Conservation (phyloP, 169 alveolate species). For the Neospora caninum region DNA sequence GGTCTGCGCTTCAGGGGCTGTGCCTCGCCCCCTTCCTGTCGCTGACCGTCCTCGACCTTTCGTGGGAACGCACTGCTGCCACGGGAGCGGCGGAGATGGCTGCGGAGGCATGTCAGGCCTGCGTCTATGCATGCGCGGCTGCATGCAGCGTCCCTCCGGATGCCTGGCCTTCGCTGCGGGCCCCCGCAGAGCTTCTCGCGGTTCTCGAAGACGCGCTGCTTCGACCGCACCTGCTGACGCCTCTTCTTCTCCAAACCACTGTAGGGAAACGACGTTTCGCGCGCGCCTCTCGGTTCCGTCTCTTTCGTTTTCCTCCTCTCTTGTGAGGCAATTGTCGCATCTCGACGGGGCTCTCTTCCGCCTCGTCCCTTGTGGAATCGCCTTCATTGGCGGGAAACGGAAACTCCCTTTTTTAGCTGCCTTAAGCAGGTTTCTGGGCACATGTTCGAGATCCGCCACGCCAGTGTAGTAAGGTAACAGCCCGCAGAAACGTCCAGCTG, state of each 20-base stretch:
- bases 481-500: too few species aligned
- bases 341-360: too few species aligned
- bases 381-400: too few species aligned
- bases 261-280: background rate
- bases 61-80: background rate
- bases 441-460: too few species aligned
- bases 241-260: background rate
- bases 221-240: background rate
- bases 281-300: too few species aligned
- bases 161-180: background rate
- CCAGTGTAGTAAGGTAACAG: too few species aligned
- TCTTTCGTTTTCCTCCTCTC: too few species aligned
- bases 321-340: too few species aligned
- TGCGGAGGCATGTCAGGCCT: background rate
- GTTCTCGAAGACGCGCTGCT: background rate
- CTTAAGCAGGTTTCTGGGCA: too few species aligned
- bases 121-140: slow-evolving; percentile 15
- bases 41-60: background rate
- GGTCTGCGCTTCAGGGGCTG: background rate
- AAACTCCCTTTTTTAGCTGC: too few species aligned
- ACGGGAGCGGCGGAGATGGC: background rate
- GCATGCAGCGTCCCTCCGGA: background rate
- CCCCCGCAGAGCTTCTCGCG: background rate
- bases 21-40: background rate
- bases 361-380: too few species aligned